Evolutionary conservation across 108 stramenopile species (phyloP), one percentile per base, ranked within the genome.

Genomic region (Pseudonitzschia multistriata): DNA sequence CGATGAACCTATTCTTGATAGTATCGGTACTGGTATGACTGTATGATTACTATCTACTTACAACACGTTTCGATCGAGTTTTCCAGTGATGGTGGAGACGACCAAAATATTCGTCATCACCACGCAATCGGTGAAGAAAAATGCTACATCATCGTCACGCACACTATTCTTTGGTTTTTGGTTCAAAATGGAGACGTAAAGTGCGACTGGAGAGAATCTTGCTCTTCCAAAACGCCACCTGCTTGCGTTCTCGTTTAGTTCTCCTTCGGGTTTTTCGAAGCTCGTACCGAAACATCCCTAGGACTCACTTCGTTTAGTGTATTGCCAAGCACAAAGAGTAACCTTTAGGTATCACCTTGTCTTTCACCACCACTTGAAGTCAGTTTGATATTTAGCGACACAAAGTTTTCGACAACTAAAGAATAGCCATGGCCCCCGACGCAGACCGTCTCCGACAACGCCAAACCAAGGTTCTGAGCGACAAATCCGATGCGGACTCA

Each of bases 371-470:
- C n/a, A n/a, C n/a, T n/a, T n/a, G n/a, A n/a, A n/a, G n/a, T n/a
- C n/a, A n/a, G n/a, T n/a, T n/a, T n/a, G n/a, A n/a, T n/a, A n/a
- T n/a, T n/a, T n/a, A n/a, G n/a, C n/a, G n/a, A n/a, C n/a, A n/a
- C n/a, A n/a, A n/a, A n/a, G n/a, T n/a, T n/a, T n/a, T 21, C 59
- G 36, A 65, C 22, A 47, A 65, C 39, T n/a, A 27, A 65, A 17
- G 1, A 5, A 1, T n/a, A 27, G 83, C 6, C 59, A 88, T 88
- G 88, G 80, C 88, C 39, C 88, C 88, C 10, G 81, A 88, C 63
- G 83, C 84, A 21, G 83, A 85, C 42, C 74, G 77, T 40, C 67
- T 85, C 50, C 55, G 87, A 39, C 78, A 88, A 33, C 83, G 84
- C 77, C 72, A 66, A 33, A 53, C 35, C 17, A 66, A 37, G 25